These are phyloP conservation scores for Aureobasidium namibiae DNA, from an alignment of 2,329 filamentous ascomycete species.

Conservation along the genomic window DNA sequence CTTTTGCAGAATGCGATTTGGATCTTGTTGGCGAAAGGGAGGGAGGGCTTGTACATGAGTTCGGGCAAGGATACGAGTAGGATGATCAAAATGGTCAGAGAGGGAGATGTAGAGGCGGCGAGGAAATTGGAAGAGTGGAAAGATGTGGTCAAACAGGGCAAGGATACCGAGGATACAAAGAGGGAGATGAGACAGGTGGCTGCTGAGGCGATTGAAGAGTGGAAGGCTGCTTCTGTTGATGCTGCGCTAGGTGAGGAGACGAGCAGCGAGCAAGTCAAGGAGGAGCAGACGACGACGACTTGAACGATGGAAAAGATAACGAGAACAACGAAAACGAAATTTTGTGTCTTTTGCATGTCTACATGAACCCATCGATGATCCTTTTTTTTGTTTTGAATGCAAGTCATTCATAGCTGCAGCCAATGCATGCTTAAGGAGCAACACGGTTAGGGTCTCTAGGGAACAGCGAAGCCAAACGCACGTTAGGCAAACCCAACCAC, in stretches of 20 bases:
- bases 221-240: neutral
- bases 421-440: constrained; percentile 28
- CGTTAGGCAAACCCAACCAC: constrained; percentile 57
- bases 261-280: neutral
- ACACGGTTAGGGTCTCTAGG: constrained; percentile 54
- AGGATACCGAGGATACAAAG: constrained; percentile 19
- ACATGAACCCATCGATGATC: neutral
- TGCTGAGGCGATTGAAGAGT: constrained; percentile 15
- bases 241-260: neutral
- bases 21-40: constrained; percentile 22
- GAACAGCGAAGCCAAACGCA: constrained; percentile 54
- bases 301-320: neutral
- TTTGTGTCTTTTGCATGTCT: neutral
- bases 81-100: constrained; percentile 26
- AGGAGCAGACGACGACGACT: neutral
- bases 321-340: neutral
- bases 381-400: neutral
- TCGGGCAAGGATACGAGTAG: constrained; percentile 28
- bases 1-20: constrained; percentile 28
- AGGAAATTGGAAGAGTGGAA: constrained; percentile 22
- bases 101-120: constrained; percentile 19
- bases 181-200: constrained; percentile 23
- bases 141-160: constrained; percentile 23
- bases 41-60: constrained; percentile 24
- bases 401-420: neutral